These are phyloP conservation scores for Trichoderma sp. DNA, from an alignment of 2,329 filamentous ascomycete species.

Conservation along the genomic window DNA sequence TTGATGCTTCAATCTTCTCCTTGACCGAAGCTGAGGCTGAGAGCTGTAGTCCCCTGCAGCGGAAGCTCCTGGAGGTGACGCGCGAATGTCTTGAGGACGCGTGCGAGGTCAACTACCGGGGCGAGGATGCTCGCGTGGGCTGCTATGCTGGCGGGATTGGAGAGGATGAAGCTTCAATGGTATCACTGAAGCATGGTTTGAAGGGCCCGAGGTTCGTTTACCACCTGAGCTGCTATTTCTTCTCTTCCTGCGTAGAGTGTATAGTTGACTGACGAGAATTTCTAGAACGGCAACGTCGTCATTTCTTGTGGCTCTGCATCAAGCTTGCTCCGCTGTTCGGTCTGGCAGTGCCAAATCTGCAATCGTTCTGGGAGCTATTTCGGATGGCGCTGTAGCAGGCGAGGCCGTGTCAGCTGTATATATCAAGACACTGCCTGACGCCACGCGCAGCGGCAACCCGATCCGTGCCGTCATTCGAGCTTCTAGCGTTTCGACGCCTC, in stretches of 20 bases:
- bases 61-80: slow-evolving; percentile 36
- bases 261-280: background rate
- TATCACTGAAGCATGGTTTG: slow-evolving; percentile 14
- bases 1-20: slow-evolving; percentile 40
- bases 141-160: slow-evolving; percentile 38
- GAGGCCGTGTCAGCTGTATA: slow-evolving; percentile 47
- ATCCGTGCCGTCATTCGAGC: slow-evolving; percentile 40
- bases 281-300: background rate
- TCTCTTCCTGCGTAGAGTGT: background rate
- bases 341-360: slow-evolving; percentile 23
- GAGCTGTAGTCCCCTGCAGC: slow-evolving; percentile 38
- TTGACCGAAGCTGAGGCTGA: slow-evolving; percentile 36
- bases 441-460: slow-evolving; percentile 46
- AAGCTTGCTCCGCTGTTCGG: slow-evolving; percentile 22
- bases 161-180: slow-evolving; percentile 31
- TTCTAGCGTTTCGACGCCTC: slow-evolving; percentile 38
- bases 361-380: slow-evolving; percentile 6
- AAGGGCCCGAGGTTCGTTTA: slow-evolving; percentile 21
- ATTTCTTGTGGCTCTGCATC: slow-evolving; percentile 21
- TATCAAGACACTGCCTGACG: slow-evolving; percentile 47
- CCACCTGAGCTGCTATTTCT: background rate
- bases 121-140: slow-evolving; percentile 36
- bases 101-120: slow-evolving; percentile 35
- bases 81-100: slow-evolving; percentile 33
- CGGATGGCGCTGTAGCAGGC: background rate